Evolutionary conservation across 495 filamentous ascomycete genomes (phyloP).

Genomic region (Xylaria cubensis): DNA sequence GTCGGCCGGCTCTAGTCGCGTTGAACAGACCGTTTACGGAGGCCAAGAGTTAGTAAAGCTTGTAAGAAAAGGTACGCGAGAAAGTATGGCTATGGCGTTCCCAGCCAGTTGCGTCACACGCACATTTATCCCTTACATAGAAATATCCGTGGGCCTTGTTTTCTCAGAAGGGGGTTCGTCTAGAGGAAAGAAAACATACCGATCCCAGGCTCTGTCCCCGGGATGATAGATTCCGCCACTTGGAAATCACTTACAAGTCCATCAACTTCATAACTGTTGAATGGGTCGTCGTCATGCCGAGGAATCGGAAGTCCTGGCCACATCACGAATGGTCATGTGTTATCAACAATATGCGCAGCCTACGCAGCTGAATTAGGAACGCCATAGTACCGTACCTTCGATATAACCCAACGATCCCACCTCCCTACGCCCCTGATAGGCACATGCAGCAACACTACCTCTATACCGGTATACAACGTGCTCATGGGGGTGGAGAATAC

Average conservation of each 20-base stretch:
- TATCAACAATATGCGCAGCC: slow-evolving; percentile 40
- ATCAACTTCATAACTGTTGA: background rate
- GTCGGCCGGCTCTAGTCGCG: background rate
- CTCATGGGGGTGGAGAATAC: slow-evolving; percentile 36
- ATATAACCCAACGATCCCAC: slow-evolving; percentile 39
- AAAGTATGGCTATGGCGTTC: slow-evolving; percentile 15
- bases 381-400: slow-evolving; percentile 34
- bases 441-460: slow-evolving; percentile 33
- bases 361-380: slow-evolving; percentile 29
- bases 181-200: background rate
- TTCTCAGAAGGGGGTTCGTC: background rate
- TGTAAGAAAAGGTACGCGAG: slow-evolving; percentile 3
- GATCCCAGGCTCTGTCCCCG: background rate
- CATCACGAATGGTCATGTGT: slow-evolving; percentile 39
- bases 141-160: slow-evolving; percentile 13
- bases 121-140: background rate
- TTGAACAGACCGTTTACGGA: slow-evolving; percentile 6
- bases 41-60: slow-evolving; percentile 18
- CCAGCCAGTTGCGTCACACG: slow-evolving; percentile 17
- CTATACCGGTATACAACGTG: slow-evolving; percentile 28
- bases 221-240: background rate
- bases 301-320: slow-evolving; percentile 18
- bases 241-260: background rate
- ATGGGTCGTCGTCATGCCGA: slow-evolving; percentile 1
- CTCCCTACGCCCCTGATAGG: slow-evolving; percentile 32